phyloP scores from a whole-genome alignment of 345 rosid genomes.

The Ceriops decandra region DNA sequence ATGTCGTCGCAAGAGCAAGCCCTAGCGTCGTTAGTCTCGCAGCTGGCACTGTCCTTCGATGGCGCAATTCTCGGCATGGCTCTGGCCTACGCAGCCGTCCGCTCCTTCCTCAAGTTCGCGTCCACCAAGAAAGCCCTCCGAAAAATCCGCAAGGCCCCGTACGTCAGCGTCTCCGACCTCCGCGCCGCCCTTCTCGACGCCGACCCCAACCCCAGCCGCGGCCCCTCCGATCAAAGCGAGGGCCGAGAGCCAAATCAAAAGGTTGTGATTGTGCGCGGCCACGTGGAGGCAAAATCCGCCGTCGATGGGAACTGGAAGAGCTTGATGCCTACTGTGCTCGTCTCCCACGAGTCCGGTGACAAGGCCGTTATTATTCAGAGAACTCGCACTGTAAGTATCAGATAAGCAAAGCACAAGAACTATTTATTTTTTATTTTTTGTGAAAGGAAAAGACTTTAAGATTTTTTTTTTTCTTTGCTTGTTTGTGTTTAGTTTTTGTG shows the following conservation, averaged over 20 bases:
- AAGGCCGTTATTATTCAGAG: slow-evolving; percentile 79
- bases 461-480: neutral
- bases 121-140: slow-evolving; percentile 53
- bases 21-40: slow-evolving; percentile 43
- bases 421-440: neutral
- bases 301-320: slow-evolving; percentile 45
- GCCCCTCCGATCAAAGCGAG: slow-evolving; percentile 17
- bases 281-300: slow-evolving; percentile 47
- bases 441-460: neutral
- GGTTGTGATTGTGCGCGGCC: slow-evolving; percentile 62
- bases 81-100: slow-evolving; percentile 62
- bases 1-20: slow-evolving; percentile 84
- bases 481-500: no score
- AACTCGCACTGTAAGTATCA: slow-evolving; percentile 59
- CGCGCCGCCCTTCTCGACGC: slow-evolving; percentile 38
- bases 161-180: slow-evolving; percentile 55
- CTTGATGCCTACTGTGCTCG: slow-evolving; percentile 38
- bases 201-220: slow-evolving; percentile 10
- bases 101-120: slow-evolving; percentile 43
- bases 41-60: slow-evolving; percentile 74
- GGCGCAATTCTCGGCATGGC: slow-evolving; percentile 79
- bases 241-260: slow-evolving; percentile 13
- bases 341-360: slow-evolving; percentile 69
- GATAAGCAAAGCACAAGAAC: neutral
- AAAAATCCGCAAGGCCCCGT: slow-evolving; percentile 49